These are phyloP conservation scores for Rhodotorula mucilaginosa DNA, from an alignment of 1,284 basidiomycete species.

Conservation along the genomic window DNA sequence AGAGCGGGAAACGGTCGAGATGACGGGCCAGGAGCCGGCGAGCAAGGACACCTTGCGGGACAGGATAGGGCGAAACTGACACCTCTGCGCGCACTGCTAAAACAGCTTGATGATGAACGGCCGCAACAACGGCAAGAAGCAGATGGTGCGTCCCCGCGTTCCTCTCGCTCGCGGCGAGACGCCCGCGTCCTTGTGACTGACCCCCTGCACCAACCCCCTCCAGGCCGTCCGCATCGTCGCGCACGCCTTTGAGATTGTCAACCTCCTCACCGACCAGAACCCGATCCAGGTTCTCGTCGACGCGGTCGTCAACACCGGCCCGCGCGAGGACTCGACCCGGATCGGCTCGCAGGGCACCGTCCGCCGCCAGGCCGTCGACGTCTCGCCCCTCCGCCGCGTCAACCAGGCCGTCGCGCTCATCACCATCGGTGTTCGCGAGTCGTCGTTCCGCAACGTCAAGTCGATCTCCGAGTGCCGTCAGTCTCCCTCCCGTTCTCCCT, in stretches of 20 bases:
- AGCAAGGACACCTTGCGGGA: neutral
- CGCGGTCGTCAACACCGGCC: constrained; percentile 99
- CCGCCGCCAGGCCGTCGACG: constrained; percentile 99
- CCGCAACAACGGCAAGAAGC: constrained; percentile 99
- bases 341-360: constrained; percentile 99
- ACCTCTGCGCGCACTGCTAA: neutral
- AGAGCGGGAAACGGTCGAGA: neutral
- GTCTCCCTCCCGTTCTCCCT: constrained; percentile 12
- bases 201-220: too few relatives aligned
- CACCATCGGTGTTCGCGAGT: constrained; percentile 96
- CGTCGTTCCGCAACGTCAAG: constrained; percentile 99
- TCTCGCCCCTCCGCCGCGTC: constrained; percentile 94
- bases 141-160: constrained; percentile 58
- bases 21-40: neutral
- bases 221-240: constrained; percentile 94
- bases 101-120: constrained; percentile 98
- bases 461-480: constrained; percentile 66
- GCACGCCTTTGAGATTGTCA: constrained; percentile 99
- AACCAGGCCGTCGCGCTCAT: constrained; percentile 96
- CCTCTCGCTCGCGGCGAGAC: neutral
- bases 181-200: neutral
- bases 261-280: constrained; percentile 99
- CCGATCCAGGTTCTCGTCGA: constrained; percentile 95
- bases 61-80: neutral
- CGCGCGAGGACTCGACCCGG: constrained; percentile 99